Evolutionary conservation across 208 protist species (phyloP).

Genomic region (Crithidia expoeki): DNA sequence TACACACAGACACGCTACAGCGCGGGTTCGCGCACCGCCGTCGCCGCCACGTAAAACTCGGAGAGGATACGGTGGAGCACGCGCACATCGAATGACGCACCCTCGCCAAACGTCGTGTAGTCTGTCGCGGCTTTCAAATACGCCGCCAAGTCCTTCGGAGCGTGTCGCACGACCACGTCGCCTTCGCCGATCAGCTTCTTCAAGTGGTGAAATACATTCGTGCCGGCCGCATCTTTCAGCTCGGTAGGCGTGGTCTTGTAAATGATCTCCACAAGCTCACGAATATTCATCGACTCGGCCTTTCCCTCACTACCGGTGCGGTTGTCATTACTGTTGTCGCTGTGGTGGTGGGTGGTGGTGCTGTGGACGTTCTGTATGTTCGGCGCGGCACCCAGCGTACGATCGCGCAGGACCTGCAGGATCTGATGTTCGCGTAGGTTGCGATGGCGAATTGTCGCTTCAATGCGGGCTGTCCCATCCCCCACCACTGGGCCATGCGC

Average conservation of each 20-base stretch:
- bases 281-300: conserved; percentile 23
- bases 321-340: neutral
- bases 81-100: conserved; percentile 24
- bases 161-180: conserved; percentile 32
- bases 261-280: conserved; percentile 46
- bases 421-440: conserved; percentile 63
- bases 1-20: neutral
- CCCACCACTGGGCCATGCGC: conserved; percentile 63
- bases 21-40: neutral
- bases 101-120: conserved; percentile 53
- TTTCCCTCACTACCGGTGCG: neutral
- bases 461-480: conserved; percentile 45
- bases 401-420: conserved; percentile 34
- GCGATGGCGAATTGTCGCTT: conserved; percentile 66
- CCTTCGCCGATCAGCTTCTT: conserved; percentile 61
- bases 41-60: conserved; percentile 37
- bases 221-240: conserved; percentile 48
- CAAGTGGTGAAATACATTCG: conserved; percentile 71
- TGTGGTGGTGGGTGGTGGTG: no score
- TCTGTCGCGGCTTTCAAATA: conserved; percentile 47
- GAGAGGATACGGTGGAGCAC: conserved; percentile 39
- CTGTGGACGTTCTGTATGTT: neutral
- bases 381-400: conserved; percentile 1
- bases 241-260: conserved; percentile 50
- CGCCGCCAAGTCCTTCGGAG: conserved; percentile 21